phyloP scores from a whole-genome alignment of 352 stramenopile genomes.

The Pythium grandisporangium region DNA sequence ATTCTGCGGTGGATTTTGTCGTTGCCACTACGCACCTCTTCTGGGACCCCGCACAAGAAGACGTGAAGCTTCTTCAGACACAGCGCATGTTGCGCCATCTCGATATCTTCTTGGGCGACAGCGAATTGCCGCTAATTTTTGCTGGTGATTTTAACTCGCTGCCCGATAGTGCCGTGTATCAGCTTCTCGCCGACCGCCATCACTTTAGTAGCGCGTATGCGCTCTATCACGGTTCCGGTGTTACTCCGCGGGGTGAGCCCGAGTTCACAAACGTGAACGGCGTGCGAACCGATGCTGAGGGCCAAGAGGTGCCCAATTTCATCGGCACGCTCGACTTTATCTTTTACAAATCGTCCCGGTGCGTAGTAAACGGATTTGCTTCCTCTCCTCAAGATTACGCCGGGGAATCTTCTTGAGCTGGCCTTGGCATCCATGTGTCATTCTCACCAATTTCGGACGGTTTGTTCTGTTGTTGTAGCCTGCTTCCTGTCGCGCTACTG shows the following conservation, averaged over 20 bases:
- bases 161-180: conserved; percentile 64
- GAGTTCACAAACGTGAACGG: conserved; percentile 77
- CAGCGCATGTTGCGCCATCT: conserved; percentile 40
- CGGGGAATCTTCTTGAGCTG: too few relatives aligned
- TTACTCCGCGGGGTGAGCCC: conserved; percentile 24
- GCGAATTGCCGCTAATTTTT: conserved; percentile 35
- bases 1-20: conserved; percentile 32
- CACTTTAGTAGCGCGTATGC: conserved; percentile 51
- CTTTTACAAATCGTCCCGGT: conserved; percentile 58
- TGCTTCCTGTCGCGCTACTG: conserved; percentile 40
- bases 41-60: conserved; percentile 75
- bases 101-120: conserved; percentile 17
- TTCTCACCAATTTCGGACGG: neutral
- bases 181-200: conserved; percentile 29
- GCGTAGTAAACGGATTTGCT: too few relatives aligned
- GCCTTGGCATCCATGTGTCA: neutral
- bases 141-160: conserved; percentile 81
- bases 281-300: conserved; percentile 14
- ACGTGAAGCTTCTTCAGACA: conserved; percentile 75
- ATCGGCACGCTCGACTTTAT: conserved; percentile 79
- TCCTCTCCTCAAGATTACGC: too few relatives aligned
- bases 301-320: conserved; percentile 40
- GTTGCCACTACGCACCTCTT: conserved; percentile 81
- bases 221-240: conserved; percentile 19
- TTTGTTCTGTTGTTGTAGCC: conserved; percentile 6